phyloP scores from a whole-genome alignment of 306 rosid genomes.

The Alnus rubra region DNA sequence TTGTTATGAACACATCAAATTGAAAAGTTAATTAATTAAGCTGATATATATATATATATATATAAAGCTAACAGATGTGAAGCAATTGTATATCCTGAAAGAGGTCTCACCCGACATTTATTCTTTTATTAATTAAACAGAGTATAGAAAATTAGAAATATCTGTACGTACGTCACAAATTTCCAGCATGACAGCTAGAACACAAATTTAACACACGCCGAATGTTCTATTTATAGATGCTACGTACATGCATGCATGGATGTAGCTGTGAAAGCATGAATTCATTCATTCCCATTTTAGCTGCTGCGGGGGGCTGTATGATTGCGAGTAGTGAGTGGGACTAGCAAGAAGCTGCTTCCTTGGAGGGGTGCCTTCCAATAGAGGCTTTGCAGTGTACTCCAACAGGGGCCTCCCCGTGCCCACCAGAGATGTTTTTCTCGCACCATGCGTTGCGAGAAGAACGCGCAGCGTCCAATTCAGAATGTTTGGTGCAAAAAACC shows the following conservation, averaged over 20 bases:
- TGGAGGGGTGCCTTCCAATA: constrained; percentile 47
- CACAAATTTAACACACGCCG: not conserved
- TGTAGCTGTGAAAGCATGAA: no score
- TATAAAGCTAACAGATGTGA: no score
- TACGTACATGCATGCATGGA: not conserved
- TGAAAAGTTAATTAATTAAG: no score
- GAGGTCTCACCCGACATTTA: not conserved
- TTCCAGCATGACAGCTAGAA: not conserved
- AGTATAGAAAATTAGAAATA: not conserved
- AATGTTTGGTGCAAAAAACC: constrained; percentile 69
- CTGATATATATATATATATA: no score
- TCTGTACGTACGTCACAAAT: not conserved
- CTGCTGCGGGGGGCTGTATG: constrained; percentile 33
- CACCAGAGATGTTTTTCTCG: constrained; percentile 49
- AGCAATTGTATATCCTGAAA: not conserved
- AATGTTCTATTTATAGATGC: not conserved
- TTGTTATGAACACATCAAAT: no score
- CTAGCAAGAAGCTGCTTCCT: constrained; percentile 18
- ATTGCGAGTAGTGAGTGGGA: constrained; percentile 37
- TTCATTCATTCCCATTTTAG: constrained; percentile 43
- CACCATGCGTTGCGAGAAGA: constrained; percentile 50
- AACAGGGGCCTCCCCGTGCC: constrained; percentile 59
- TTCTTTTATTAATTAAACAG: not conserved
- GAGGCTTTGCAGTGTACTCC: constrained; percentile 31
- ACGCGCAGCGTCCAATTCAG: constrained; percentile 68